These are phyloP conservation scores for Pythium myriotylum DNA, from an alignment of 352 stramenopile species.

Conservation along the genomic window DNA sequence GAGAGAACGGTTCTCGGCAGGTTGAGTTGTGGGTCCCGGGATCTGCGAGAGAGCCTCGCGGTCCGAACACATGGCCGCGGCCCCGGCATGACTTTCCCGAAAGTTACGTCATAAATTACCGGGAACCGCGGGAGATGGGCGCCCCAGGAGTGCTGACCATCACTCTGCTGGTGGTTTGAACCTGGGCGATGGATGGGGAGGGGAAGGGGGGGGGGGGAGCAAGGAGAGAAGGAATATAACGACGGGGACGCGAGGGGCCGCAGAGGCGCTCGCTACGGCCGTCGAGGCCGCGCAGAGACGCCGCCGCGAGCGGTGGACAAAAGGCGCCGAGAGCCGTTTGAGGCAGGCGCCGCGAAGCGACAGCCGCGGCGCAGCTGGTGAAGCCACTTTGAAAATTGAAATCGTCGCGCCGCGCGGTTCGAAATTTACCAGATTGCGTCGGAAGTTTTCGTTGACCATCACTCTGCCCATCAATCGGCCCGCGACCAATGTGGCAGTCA, in stretches of 20 bases:
- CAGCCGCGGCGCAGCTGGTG: neutral
- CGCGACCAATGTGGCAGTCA: constrained; percentile 10
- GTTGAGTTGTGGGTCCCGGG: constrained; percentile 1
- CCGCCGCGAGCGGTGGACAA: no score
- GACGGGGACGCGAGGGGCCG: no score
- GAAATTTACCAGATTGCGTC: constrained; percentile 10
- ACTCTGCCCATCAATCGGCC: constrained; percentile 1
- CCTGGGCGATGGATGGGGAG: no score
- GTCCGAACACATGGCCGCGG: constrained; percentile 18
- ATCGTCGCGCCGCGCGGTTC: neutral
- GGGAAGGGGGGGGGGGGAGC: no score
- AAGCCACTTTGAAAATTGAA: neutral
- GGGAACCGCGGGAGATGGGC: neutral
- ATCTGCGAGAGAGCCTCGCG: constrained; percentile 6
- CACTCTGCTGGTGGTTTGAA: neutral
- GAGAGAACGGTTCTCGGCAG: no score
- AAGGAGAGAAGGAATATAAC: no score
- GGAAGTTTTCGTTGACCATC: constrained; percentile 26
- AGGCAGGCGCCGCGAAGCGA: no score
- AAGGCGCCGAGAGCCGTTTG: no score
- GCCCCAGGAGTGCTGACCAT: constrained; percentile 2
- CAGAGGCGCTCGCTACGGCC: no score
- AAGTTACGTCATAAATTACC: constrained; percentile 12
- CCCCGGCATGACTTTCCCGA: constrained; percentile 17
- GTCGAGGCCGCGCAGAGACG: neutral